phyloP scores from a whole-genome alignment of 768 basidiomycete genomes.

The Tylopilus felleus region DNA sequence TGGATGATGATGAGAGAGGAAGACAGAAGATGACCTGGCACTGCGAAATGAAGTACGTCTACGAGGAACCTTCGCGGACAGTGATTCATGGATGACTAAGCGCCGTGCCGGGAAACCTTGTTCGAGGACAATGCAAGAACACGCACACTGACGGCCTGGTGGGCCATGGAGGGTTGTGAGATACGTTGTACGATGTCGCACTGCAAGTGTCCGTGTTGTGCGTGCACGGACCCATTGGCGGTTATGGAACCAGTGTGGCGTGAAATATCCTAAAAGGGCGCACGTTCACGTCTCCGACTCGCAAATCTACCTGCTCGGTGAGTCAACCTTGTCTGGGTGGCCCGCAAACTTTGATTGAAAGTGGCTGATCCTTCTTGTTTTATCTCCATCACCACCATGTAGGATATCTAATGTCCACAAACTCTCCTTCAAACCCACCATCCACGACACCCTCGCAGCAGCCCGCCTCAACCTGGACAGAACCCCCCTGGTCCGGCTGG shows the following conservation, averaged over 20 bases:
- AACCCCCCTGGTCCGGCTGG: conserved; percentile 92
- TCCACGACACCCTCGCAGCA: conserved; percentile 22
- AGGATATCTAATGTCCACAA: conserved; percentile 26
- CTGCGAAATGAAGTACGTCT: neutral
- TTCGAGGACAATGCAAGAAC: neutral
- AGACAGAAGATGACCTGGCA: too few species aligned
- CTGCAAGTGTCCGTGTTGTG: neutral
- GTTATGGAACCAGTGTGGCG: conserved; percentile 33
- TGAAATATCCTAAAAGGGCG: conserved; percentile 31
- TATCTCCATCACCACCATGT: conserved; percentile 16
- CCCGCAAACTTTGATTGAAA: conserved; percentile 41
- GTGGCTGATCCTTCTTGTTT: conserved; percentile 17
- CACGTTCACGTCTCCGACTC: conserved; percentile 48
- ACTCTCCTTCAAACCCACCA: conserved; percentile 19
- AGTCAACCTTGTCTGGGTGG: conserved; percentile 60
- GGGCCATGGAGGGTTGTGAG: neutral
- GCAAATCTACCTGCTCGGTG: conserved; percentile 63
- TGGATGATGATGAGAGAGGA: too few species aligned
- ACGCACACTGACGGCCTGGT: neutral
- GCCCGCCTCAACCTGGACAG: conserved; percentile 60
- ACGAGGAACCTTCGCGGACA: conserved; percentile 24
- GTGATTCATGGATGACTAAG: conserved; percentile 29
- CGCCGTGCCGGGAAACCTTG: conserved; percentile 27
- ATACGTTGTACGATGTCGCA: neutral
- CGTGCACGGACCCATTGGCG: conserved; percentile 30